These are phyloP conservation scores for Dianthus caryophyllus DNA, from an alignment of 148 eudicot genomes.

Conservation along the genomic window DNA sequence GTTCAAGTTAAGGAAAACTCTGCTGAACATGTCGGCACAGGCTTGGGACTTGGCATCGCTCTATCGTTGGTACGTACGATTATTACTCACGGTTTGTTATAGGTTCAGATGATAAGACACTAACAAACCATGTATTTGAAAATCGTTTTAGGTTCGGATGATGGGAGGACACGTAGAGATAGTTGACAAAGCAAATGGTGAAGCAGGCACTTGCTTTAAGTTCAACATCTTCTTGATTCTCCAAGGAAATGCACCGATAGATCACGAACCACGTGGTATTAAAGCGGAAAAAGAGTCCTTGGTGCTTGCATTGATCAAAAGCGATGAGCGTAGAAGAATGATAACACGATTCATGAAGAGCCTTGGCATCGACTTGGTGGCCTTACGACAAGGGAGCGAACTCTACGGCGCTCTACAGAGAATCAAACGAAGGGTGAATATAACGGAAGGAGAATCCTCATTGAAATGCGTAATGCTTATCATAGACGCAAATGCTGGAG, in stretches of 20 bases:
- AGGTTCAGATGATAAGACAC: background rate
- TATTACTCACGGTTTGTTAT: background rate
- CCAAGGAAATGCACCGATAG: background rate
- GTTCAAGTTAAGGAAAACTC: conserved; percentile 68
- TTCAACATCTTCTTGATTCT: conserved; percentile 51
- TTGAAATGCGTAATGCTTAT: conserved; percentile 40
- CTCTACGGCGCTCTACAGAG: conserved; percentile 38
- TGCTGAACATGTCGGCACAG: conserved; percentile 61
- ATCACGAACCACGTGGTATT: conserved; percentile 13
- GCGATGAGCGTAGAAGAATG: conserved; percentile 38
- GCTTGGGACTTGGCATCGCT: conserved; percentile 86
- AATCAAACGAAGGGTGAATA: conserved; percentile 24
- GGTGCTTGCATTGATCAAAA: conserved; percentile 51
- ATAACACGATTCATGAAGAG: conserved; percentile 43
- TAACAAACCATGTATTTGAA: background rate
- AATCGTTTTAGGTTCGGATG: conserved; percentile 53
- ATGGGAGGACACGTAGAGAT: conserved; percentile 88
- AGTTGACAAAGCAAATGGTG: conserved; percentile 47
- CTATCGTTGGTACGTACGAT: conserved; percentile 60
- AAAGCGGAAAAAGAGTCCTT: conserved; percentile 35
- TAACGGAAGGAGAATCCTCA: background rate
- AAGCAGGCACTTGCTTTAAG: conserved; percentile 63
- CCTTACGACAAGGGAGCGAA: conserved; percentile 31
- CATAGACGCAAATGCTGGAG: conserved; percentile 51
- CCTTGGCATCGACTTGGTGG: conserved; percentile 40